These are phyloP conservation scores for Aureobasidium vineae DNA, from an alignment of 2,329 filamentous ascomycete genomes.

Conservation along the genomic window DNA sequence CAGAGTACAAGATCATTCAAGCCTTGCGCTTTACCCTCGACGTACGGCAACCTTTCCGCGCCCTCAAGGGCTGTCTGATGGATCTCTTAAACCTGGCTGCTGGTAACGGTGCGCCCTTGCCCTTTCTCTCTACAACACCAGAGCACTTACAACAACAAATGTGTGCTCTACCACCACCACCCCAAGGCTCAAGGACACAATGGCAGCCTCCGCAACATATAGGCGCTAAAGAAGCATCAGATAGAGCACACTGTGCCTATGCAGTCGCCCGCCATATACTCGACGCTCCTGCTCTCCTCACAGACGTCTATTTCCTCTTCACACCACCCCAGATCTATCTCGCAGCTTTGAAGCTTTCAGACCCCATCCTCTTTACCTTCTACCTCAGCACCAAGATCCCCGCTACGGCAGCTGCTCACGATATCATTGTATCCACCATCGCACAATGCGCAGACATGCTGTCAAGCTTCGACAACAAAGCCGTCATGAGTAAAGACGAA, in stretches of 20 bases:
- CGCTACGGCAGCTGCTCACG: slow-evolving; percentile 28
- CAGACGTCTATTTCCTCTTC: slow-evolving; percentile 96
- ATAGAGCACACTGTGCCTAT: slow-evolving; percentile 64
- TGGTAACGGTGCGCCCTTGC: slow-evolving; percentile 51
- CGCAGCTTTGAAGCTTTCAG: slow-evolving; percentile 72
- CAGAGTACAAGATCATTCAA: slow-evolving; percentile 90
- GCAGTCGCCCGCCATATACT: slow-evolving; percentile 69
- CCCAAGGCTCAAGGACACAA: slow-evolving; percentile 8
- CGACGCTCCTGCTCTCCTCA: slow-evolving; percentile 72
- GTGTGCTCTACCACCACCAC: slow-evolving; percentile 33
- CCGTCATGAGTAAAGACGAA: slow-evolving; percentile 37
- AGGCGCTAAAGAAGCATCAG: slow-evolving; percentile 34
- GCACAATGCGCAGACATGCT: slow-evolving; percentile 44
- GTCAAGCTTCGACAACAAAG: slow-evolving; percentile 31
- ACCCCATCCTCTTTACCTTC: slow-evolving; percentile 59
- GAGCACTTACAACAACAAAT: slow-evolving; percentile 36
- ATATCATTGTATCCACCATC: slow-evolving; percentile 43
- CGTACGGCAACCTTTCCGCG: slow-evolving; percentile 84
- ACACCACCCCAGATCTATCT: slow-evolving; percentile 94
- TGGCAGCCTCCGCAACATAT: slow-evolving; percentile 8
- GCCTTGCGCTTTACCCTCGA: slow-evolving; percentile 92
- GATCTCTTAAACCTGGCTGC: slow-evolving; percentile 70
- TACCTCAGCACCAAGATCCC: slow-evolving; percentile 49
- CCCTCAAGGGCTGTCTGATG: slow-evolving; percentile 80
- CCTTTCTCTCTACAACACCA: slow-evolving; percentile 26